phyloP scores from a whole-genome alignment of 2,329 filamentous ascomycete genomes.

The Fusarium tjaetaba region DNA sequence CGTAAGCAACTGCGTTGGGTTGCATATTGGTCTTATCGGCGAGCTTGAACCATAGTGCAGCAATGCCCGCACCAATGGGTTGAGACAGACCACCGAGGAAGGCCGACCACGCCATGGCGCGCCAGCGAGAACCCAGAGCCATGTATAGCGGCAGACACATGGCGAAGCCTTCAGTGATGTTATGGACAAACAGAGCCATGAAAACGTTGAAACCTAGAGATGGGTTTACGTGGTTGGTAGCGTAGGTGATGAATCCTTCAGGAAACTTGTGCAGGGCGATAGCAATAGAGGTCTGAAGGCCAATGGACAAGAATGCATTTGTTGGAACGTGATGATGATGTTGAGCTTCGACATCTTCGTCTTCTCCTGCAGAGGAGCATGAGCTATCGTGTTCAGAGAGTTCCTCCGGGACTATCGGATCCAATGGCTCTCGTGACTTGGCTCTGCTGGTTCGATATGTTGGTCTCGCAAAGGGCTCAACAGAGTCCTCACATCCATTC shows the following conservation, averaged over 20 bases:
- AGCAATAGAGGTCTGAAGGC: constrained; percentile 94
- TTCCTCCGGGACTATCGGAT: constrained; percentile 38
- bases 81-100: constrained; percentile 88
- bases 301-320: constrained; percentile 92
- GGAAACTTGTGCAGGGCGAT: constrained; percentile 97
- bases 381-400: constrained; percentile 39
- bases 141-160: constrained; percentile 94
- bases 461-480: constrained; percentile 46
- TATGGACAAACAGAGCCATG: constrained; percentile 95
- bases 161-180: constrained; percentile 96
- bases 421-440: constrained; percentile 52
- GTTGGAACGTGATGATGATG: constrained; percentile 96
- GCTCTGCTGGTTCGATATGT: constrained; percentile 51
- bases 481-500: constrained; percentile 29
- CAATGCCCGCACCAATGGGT: constrained; percentile 84
- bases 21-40: constrained; percentile 62
- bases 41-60: constrained; percentile 85
- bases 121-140: constrained; percentile 80
- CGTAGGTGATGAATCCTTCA: constrained; percentile 88
- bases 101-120: constrained; percentile 86
- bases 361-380: constrained; percentile 46
- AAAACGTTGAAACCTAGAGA: constrained; percentile 90
- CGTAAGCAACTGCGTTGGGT: constrained; percentile 72
- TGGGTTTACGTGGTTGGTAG: constrained; percentile 96
- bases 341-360: constrained; percentile 60